These are phyloP conservation scores for Talaromyces stipitatus DNA, from an alignment of 495 filamentous ascomycete genomes.

Conservation along the genomic window DNA sequence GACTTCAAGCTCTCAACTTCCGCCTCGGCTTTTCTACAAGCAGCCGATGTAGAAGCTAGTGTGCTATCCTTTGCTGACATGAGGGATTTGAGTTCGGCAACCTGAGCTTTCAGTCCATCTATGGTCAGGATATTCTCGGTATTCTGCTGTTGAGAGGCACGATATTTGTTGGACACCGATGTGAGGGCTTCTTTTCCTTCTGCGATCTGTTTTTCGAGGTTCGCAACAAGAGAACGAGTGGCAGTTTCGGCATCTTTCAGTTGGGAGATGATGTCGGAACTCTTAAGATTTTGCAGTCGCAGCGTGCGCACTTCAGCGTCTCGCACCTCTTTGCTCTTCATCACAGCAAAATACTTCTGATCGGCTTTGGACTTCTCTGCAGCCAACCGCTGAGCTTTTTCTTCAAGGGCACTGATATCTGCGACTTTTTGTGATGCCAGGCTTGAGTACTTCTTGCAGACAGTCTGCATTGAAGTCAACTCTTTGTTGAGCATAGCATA, in stretches of 20 bases:
- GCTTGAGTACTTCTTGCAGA: constrained; percentile 77
- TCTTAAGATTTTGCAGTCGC: constrained; percentile 75
- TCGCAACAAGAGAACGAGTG: constrained; percentile 56
- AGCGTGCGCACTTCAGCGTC: constrained; percentile 69
- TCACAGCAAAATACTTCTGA: constrained; percentile 92
- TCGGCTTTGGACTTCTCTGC: constrained; percentile 95
- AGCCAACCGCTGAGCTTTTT: constrained; percentile 61
- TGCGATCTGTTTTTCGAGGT: constrained; percentile 81
- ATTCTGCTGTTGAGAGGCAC: constrained; percentile 59
- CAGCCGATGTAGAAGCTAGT: constrained; percentile 38
- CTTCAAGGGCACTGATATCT: constrained; percentile 67
- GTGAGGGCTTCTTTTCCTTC: constrained; percentile 71
- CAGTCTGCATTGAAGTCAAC: constrained; percentile 74
- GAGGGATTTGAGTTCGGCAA: constrained; percentile 63
- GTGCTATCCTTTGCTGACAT: constrained; percentile 67
- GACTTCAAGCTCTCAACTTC: constrained; percentile 67
- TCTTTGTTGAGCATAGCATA: constrained; percentile 80
- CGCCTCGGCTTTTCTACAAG: constrained; percentile 62
- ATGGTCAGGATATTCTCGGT: constrained; percentile 58
- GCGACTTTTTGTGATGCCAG: constrained; percentile 80
- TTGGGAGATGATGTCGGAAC: constrained; percentile 85
- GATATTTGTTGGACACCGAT: constrained; percentile 57
- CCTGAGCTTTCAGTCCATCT: constrained; percentile 69
- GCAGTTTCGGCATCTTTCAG: constrained; percentile 78
- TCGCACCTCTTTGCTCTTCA: constrained; percentile 84